These are phyloP conservation scores for Cicer bijugum DNA, from an alignment of 306 rosid genomes.

Conservation along the genomic window DNA sequence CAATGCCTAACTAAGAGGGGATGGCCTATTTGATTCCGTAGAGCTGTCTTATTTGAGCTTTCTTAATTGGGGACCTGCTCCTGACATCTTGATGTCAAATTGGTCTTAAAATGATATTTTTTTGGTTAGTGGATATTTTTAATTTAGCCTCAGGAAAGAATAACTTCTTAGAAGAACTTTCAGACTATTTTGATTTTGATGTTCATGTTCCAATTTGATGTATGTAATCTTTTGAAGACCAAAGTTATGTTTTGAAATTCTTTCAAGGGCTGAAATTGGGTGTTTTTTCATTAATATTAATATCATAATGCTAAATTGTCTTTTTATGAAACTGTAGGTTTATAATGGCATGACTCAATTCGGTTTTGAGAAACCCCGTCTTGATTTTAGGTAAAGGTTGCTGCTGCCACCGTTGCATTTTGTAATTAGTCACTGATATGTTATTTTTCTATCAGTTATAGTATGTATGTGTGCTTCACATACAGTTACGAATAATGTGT, in stretches of 20 bases:
- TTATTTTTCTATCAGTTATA: slow-evolving; percentile 3
- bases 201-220: slow-evolving; percentile 20
- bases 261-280: background rate
- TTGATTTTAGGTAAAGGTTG: slow-evolving; percentile 69
- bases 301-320: slow-evolving; percentile 30
- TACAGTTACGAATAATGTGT: slow-evolving; percentile 38
- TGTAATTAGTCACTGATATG: slow-evolving; percentile 31
- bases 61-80: background rate
- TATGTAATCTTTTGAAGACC: background rate
- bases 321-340: slow-evolving; percentile 65
- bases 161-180: background rate
- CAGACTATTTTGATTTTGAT: slow-evolving; percentile 21
- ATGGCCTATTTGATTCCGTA: background rate
- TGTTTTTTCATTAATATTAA: slow-evolving; percentile 7
- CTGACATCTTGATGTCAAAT: slow-evolving; percentile 28
- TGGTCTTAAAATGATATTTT: slow-evolving; percentile 9
- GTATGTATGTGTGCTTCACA: slow-evolving; percentile 23
- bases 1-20: background rate
- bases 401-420: slow-evolving; percentile 15
- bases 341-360: slow-evolving; percentile 86
- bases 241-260: background rate
- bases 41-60: background rate
- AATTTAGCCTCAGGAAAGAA: slow-evolving; percentile 15
- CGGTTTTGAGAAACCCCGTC: slow-evolving; percentile 73
- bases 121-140: slow-evolving; percentile 19